Evolutionary conservation across 306 rosid genomes (phyloP).

Genomic region (Dryas alaskensis): DNA sequence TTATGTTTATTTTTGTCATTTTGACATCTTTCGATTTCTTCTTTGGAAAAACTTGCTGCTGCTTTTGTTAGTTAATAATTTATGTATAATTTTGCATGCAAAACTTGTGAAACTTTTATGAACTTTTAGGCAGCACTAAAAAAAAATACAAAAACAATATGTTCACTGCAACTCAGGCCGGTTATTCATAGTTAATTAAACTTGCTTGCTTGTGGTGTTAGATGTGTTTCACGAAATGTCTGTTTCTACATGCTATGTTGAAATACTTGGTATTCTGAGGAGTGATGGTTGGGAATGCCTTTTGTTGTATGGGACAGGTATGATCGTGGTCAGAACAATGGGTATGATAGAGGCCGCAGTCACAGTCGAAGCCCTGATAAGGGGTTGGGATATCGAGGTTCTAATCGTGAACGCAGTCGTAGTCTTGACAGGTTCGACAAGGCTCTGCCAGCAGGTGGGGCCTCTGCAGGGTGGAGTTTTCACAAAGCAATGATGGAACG

Average conservation of each 20-base stretch:
- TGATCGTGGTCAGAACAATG: constrained; percentile 43
- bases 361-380: constrained; percentile 47
- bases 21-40: background rate
- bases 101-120: background rate
- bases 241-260: background rate
- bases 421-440: constrained; percentile 57
- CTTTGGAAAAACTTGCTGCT: background rate
- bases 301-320: constrained; percentile 41
- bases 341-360: constrained; percentile 32
- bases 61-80: background rate
- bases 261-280: background rate
- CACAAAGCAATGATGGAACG: constrained; percentile 73
- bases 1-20: background rate
- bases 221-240: background rate
- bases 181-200: background rate
- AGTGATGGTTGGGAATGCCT: constrained; percentile 17
- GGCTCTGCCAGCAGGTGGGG: constrained; percentile 30
- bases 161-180: background rate
- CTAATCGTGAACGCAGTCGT: constrained; percentile 59
- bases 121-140: too few relatives aligned
- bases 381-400: constrained; percentile 42
- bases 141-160: background rate
- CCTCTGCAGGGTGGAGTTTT: constrained; percentile 50
- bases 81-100: background rate
- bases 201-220: background rate